Base-by-base conservation (phyloP, 176 grass and related monocot species). In the Poa pratensis region DNA sequence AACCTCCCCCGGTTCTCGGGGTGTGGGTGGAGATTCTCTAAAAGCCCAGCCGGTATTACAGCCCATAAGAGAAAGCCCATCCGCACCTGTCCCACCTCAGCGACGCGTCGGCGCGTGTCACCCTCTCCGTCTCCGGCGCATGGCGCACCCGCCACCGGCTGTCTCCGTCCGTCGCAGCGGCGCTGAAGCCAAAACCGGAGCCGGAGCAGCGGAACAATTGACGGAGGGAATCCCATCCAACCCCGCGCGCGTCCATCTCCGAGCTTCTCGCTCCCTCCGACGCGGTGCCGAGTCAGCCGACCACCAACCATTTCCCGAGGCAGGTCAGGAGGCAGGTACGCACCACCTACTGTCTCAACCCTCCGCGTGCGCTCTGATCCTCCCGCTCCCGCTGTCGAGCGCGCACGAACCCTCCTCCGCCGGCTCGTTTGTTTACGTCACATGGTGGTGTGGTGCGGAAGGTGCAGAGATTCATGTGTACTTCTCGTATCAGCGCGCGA, bases 261-360 rank as follows among this genome's bases (percentile, higher is more conserved):
- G 42, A 46, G 20, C n/a, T n/a, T 14, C 69, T 40, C 7, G 12
- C 70, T 27, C 70, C 23, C 34, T 42, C 60, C 48, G 37, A 69
- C 79, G 35, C 15, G 20, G 61, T 39, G 39, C 37, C 46, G 50
- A 60, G 61, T 49, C 51, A 87, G 71, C 48, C 73, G 26, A 43
- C 72, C 37, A 10, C 70, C 70, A 57, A 18, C 70, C 17, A 22
- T 27, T 43, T 69, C 46, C 57, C 17, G 1, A 54, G 73, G 73
- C 32, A 35, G 49, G 48, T 34, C 24, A 37, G 4, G 26, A 75
- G 28, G 64, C 30, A 68, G 32, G 66, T 69, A 66, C 62, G 4
- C 28, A 34, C 35, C 18, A 76, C 7, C 26, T 57, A 55, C 26
- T 37, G 34, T 18, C 28, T 37, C 74, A 77, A 30, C 50, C 20